Evolutionary conservation across 371 early-diverging fungal species (phyloP), one percentile per base, ranked within the genome.

Genomic region (Rhizopus stolonifer): DNA sequence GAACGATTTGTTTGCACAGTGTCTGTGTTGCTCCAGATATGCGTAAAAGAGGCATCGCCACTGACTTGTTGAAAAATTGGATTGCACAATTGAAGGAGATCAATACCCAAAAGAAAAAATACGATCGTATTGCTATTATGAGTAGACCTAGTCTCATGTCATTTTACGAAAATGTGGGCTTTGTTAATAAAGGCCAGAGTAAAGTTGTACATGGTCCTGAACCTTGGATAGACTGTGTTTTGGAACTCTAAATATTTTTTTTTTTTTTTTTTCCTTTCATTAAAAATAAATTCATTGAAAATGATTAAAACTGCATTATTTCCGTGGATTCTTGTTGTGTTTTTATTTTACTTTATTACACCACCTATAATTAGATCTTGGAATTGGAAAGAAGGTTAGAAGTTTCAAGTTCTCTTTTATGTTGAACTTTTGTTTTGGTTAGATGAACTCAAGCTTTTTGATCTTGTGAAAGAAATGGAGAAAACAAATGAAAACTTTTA

Each of bases 1-100:
- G 56, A 13, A 85, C 84, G 0, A 81, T 85, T 13, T 87, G 86
- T 48, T 64, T 87, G 15, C 87, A 87, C 52, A 86, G 87, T 24
- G 88, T 88, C 8, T 86, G 87, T 49, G 80, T 83, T 5, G 61
- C 72, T 1, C 72, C 72, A 4, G 56, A 59, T 13, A 61, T 65
- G 46, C 81, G 80, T 45, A 66, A 85, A 17, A 69, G 70, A 56
- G 87, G 87, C 0, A 62, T 86, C 49, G 90, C 88, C 0, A 63
- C 66, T 0, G 46, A 55, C 19, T 65, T 85, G 14, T 50, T 90
- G 34, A 38, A 23, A 2, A 57, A 62, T 45, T 86, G 83, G 69
- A 69, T 83, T 9, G 52, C 65, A 11, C 51, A 61, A 36, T 25
- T 85, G 0, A 58, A 66, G 14, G 22, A 64, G 29, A 52, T 57